Base-by-base conservation (phyloP, 768 basidiomycete species). In the Chalciporus pseudorubinellus region DNA sequence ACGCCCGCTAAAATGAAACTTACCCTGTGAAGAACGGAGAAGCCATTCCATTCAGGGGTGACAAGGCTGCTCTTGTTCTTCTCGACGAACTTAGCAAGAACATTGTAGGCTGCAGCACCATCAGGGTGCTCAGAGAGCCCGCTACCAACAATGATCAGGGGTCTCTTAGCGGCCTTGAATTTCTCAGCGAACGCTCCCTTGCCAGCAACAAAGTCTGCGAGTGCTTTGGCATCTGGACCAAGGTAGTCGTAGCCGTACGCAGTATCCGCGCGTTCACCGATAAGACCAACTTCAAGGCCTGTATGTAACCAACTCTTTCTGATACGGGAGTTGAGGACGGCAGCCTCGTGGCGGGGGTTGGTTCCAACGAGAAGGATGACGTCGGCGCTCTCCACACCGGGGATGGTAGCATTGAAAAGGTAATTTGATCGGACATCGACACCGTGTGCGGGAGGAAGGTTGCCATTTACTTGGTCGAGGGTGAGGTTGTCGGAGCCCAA, bases 311-410 rank as follows among this genome's bases (percentile, higher is more conserved):
- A 99, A 61, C 84, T 87, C 77, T 93, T 95, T 60, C 97, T 83
- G 62, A 99, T 92, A 56, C 97, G 91, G 21, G 95, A 93, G 77
- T 98, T 99, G 58, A 98, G 77, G 49, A 98, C 95, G 19, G 97
- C 89, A 5, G 94, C 97, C 70, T 99, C 97, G 66, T 98, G 95
- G 18, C 97, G 80, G 10, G 95, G 95, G 73, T 98, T 97, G 39
- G 94, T 97, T 50, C 95, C 97, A 59, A 98, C 83, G 24, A 99
- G 82, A 8, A 98, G 82, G 58, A 99, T 91, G 18, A 74, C 91
- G 60, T 99, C 97, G 20, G 97, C 95, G 41, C 85, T 76, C 64
- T 97, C 97, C 22, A 95, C 78, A 20, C 89, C 89, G 22, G 92
- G 85, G 52, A 99, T 92, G 20, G 89, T 92, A 9, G 87, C 77